Base-by-base conservation (phyloP, 2,329 filamentous ascomycete species). In the Xylaria multiplex region DNA sequence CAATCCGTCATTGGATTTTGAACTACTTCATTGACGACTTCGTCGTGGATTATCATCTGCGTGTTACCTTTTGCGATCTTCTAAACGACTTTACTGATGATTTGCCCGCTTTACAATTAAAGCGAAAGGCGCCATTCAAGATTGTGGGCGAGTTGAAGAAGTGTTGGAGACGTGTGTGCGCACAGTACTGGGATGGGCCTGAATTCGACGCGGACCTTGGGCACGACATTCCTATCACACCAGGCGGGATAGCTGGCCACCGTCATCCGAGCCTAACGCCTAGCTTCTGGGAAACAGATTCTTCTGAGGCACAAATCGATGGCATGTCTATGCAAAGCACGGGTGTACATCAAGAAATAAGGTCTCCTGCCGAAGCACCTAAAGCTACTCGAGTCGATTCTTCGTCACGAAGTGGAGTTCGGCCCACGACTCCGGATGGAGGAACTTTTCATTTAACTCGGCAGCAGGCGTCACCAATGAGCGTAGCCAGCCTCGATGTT, bases 1-100 rank as follows among this genome's bases (percentile, higher is more conserved):
- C 96, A 7, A 85, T 98, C 50, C 89, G 96, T 63, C 96, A 99
- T 79, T 99, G 96, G 96, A 94, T 98, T 64, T 81, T 99, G 68
- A 99, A 99, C 78, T 99, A 99, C 79, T 99, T 98, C 72, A 86
- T 92, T 62, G 96, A 99, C 76, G 96, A 99, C 76, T 99, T 97
- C 77, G 88, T 96, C 46, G 80, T 90, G 27, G 89, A 94, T 75
- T 90, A 91, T 75, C 82, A 86, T 50, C 83, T 98, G 37, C 90
- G 95, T 8, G 82, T 86, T 5, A 87, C 88, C 16, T 97, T 97
- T 76, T 97, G 95, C 79, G 84, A 89, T 37, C 84, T 93, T 8
- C 84, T 97, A 65, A 97, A 98, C 77, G 82, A 84, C 56, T 85
- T 90, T 52, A 84, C 87, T 3, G 81, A 84, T 16, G 87, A 89